phyloP scores from a whole-genome alignment of 768 basidiomycete species.

The Tulasnella sp. region DNA sequence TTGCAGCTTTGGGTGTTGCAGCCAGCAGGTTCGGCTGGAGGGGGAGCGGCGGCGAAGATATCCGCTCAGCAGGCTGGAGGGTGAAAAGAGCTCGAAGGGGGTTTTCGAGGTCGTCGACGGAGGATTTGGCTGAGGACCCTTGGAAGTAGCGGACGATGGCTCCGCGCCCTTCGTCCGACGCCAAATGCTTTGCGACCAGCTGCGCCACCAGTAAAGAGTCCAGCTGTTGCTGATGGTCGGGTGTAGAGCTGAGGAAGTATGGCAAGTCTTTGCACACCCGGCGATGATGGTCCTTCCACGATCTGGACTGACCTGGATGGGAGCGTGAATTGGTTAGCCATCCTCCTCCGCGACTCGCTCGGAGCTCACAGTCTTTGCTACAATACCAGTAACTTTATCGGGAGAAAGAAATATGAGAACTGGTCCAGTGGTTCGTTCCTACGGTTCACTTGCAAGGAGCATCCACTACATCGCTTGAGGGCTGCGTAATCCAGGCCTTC shows the following conservation, averaged over 20 bases:
- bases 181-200: slow-evolving; percentile 51
- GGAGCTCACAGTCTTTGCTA: slow-evolving; percentile 55
- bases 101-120: slow-evolving; percentile 36
- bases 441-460: slow-evolving; percentile 40
- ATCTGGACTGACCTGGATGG: slow-evolving; percentile 61
- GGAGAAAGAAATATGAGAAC: background rate
- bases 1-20: background rate
- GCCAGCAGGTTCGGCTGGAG: background rate
- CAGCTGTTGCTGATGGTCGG: slow-evolving; percentile 56
- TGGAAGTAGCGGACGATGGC: slow-evolving; percentile 5
- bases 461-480: slow-evolving; percentile 59
- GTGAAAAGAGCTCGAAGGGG: slow-evolving; percentile 49
- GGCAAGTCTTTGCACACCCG: slow-evolving; percentile 66
- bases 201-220: slow-evolving; percentile 70
- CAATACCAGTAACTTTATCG: slow-evolving; percentile 67
- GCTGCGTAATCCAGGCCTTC: slow-evolving; percentile 35
- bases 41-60: slow-evolving; percentile 29
- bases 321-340: slow-evolving; percentile 28
- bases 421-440: background rate
- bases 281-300: slow-evolving; percentile 70
- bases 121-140: background rate
- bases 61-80: slow-evolving; percentile 52
- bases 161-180: background rate
- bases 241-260: slow-evolving; percentile 49
- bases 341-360: background rate